Percentiles rank a stretch among this genome's conserved stretches.
phyloP scores from a whole-genome alignment of 768 basidiomycete species.

The Russula ochroleuca region DNA sequence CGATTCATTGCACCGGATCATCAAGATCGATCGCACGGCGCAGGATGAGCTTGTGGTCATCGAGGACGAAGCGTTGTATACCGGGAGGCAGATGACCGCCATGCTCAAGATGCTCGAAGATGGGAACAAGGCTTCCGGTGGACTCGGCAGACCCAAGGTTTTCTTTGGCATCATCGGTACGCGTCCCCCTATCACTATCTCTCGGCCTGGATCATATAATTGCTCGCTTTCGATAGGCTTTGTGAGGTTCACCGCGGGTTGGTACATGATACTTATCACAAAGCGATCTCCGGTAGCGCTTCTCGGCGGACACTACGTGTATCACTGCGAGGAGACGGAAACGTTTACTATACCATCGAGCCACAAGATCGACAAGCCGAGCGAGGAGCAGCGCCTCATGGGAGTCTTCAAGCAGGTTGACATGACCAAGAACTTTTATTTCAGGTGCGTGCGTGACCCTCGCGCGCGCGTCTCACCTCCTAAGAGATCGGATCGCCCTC shows the following conservation, averaged over 20 bases:
- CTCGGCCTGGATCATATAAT: background rate
- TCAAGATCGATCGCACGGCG: slow-evolving; percentile 88
- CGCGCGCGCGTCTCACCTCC: background rate
- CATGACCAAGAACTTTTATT: slow-evolving; percentile 99
- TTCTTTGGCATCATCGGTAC: slow-evolving; percentile 83
- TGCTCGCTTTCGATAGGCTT: slow-evolving; percentile 57
- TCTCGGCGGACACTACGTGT: slow-evolving; percentile 92
- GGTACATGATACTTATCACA: slow-evolving; percentile 90
- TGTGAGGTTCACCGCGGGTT: slow-evolving; percentile 89
- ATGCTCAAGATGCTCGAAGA: slow-evolving; percentile 95
- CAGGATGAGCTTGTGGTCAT: slow-evolving; percentile 70
- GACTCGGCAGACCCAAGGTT: slow-evolving; percentile 70
- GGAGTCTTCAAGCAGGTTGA: slow-evolving; percentile 95
- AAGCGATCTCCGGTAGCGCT: slow-evolving; percentile 91
- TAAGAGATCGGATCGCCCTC: background rate
- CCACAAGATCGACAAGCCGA: slow-evolving; percentile 80
- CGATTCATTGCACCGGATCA: slow-evolving; percentile 82
- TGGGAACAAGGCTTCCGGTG: slow-evolving; percentile 85
- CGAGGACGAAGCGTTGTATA: slow-evolving; percentile 88
- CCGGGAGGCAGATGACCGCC: slow-evolving; percentile 80
- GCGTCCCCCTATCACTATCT: slow-evolving; percentile 20
- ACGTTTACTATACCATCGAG: slow-evolving; percentile 72
- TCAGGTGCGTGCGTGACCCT: slow-evolving; percentile 52
- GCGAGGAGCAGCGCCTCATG: slow-evolving; percentile 86
- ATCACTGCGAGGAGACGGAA: slow-evolving; percentile 91